Base-by-base conservation (phyloP, 139 green algal species). In the Auxenochlorella pyrenoidosa region DNA sequence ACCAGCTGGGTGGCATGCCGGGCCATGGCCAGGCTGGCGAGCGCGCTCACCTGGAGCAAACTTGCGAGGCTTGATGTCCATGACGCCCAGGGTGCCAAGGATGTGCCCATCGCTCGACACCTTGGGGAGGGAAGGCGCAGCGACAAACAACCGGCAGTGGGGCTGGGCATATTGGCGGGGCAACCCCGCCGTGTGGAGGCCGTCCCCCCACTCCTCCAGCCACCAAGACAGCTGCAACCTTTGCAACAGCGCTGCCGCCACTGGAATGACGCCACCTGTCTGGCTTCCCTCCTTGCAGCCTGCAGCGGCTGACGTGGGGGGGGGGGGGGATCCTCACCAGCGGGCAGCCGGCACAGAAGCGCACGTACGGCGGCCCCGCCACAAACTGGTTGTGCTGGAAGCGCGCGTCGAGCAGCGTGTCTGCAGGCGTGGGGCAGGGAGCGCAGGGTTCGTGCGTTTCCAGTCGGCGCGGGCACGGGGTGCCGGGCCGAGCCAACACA, bases 61-160 rank as follows among this genome's bases (percentile, higher is more conserved):
- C 22, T 5, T 40, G 82, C 82, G 82, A 0, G 83, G 83, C 44
- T 72, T 68, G 28, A 75, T 54, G 51, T 87, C 83, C 83, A 87
- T 73, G 16, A 82, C 54, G 0, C 51, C 72, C 83, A 87, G 51
- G 18, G 19, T 65, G 51, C 83, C 83, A 26, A 87, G 19, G 2
- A 82, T n/a, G 54, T 75, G 40, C n/a, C 83, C 83, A 1, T 87
- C 71, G 54, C 71, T 82, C 15, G 83, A 82, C 3, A 87, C 44
- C 68, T 78, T n/a, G 24, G 4, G 34, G 43, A 18, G 36, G 4
- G 30, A n/a, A 26, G 28, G 3, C 26, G 28, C 28, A 1, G 3
- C 40, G 12, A 24, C 21, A 59, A 18, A 51, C 16, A 36, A 13
- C 30, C 30, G 65, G 4, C 40, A 18, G 6, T 13, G 15, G 65